Conservation (phyloP, 2,329 filamentous ascomycete genomes). For the Fusarium compactum region DNA sequence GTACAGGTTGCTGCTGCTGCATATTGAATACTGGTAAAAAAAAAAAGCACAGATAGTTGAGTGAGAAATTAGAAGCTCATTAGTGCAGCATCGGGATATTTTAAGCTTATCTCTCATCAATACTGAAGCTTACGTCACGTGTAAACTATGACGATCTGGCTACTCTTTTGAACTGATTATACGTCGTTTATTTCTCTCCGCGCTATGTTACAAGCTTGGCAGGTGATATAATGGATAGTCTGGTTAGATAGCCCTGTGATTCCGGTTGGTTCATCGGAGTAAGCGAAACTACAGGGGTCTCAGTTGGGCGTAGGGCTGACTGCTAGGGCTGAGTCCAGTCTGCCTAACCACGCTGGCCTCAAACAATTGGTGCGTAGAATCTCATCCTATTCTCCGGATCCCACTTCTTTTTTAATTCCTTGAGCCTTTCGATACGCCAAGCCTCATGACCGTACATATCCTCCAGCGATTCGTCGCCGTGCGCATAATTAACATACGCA, state of each 20-base stretch:
- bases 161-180: conserved; percentile 1
- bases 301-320: conserved; percentile 10
- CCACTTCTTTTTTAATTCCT: conserved; percentile 59
- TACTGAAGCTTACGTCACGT: conserved; percentile 21
- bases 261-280: background rate
- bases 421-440: conserved; percentile 59
- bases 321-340: background rate
- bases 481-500: conserved; percentile 39
- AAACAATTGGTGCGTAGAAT: conserved; percentile 44
- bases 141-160: background rate
- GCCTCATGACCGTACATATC: conserved; percentile 26
- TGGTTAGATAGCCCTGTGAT: background rate
- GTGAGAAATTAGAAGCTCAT: background rate
- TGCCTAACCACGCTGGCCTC: background rate
- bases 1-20: conserved; percentile 11
- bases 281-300: background rate
- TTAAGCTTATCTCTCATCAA: conserved; percentile 15
- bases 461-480: conserved; percentile 22
- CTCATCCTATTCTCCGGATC: conserved; percentile 54
- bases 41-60: too few species aligned
- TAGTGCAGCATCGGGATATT: conserved; percentile 1
- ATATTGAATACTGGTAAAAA: background rate
- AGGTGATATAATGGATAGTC: background rate
- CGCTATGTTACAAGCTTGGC: background rate
- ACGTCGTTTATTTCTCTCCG: background rate